Percentiles rank a stretch among this genome's conserved stretches.
Conservation (phyloP, 2,329 filamentous ascomycete species). For the Fusarium sp. region DNA sequence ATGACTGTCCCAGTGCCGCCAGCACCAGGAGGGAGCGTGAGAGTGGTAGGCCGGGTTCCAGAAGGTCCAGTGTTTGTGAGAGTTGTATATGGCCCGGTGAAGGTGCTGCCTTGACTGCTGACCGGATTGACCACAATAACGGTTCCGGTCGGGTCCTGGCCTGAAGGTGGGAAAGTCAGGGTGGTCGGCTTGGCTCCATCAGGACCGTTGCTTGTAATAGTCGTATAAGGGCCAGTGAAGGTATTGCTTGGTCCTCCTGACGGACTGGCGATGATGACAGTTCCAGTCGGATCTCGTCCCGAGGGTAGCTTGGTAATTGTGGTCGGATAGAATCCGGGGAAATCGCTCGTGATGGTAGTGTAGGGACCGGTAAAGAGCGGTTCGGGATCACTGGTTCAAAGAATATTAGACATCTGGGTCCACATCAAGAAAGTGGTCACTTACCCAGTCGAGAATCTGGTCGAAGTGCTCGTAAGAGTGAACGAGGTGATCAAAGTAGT, state of each 20-base stretch:
- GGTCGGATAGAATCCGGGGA: background rate
- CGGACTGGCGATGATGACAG: background rate
- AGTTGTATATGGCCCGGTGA: no score
- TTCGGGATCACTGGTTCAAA: background rate
- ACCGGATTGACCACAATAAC: no score
- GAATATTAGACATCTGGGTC: no score
- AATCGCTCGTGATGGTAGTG: background rate
- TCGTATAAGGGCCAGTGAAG: constrained; percentile 9
- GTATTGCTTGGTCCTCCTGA: background rate
- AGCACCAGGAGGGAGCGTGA: no score
- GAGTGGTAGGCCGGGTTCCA: no score
- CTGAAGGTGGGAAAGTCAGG: background rate
- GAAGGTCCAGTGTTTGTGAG: no score
- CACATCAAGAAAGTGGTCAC: background rate
- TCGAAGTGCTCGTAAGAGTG: constrained; percentile 2
- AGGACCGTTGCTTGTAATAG: constrained; percentile 3
- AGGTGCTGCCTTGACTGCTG: no score
- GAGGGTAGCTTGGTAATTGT: background rate
- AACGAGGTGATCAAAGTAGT: constrained; percentile 11
- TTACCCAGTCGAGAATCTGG: constrained; percentile 9
- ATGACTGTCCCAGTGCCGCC: no score
- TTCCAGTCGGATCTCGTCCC: background rate
- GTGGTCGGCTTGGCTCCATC: background rate
- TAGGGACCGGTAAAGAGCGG: background rate
- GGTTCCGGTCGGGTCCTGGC: no score